A percentile compares a stretch with the other conserved stretches of the same genome.
Evolutionary conservation across 192 early-diverging fungal genomes (phyloP).

Genomic region (Linnemannia exigua): DNA sequence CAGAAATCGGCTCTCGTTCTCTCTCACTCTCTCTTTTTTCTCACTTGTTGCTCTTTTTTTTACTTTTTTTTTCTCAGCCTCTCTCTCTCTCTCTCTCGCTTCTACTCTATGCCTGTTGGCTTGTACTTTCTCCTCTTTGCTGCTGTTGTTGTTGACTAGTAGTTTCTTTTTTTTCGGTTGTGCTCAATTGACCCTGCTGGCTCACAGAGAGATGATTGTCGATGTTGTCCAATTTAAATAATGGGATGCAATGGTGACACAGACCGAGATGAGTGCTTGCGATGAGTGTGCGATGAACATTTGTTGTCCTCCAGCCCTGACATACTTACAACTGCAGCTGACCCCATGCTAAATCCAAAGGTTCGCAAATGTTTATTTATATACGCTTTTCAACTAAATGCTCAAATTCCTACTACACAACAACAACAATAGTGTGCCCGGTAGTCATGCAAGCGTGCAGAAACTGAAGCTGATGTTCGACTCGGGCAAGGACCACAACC

Average conservation of each 20-base stretch:
- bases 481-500: slow-evolving; percentile 66
- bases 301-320: not conserved
- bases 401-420: not conserved
- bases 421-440: slow-evolving; percentile 56
- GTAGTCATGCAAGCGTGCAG: slow-evolving; percentile 65
- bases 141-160: not conserved
- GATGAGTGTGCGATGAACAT: not conserved
- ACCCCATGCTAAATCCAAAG: not conserved
- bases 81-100: not conserved
- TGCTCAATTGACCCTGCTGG: slow-evolving; percentile 3
- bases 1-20: slow-evolving; percentile 1
- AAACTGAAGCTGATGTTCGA: slow-evolving; percentile 65
- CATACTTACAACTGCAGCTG: not conserved
- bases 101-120: not conserved
- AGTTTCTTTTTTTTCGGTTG: not conserved
- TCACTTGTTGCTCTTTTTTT: not conserved
- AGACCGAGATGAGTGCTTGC: not conserved
- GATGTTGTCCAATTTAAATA: slow-evolving; percentile 4
- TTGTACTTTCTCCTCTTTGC: not conserved
- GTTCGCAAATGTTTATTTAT: slow-evolving; percentile 8
- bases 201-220: slow-evolving; percentile 12
- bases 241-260: slow-evolving; percentile 2
- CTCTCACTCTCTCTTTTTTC: not conserved
- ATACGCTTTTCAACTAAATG: not conserved
- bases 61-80: not conserved